A percentile compares a stretch with the other conserved stretches of the same genome.
Conservation (phyloP, 257 asterid species). For the Lantana camara region DNA sequence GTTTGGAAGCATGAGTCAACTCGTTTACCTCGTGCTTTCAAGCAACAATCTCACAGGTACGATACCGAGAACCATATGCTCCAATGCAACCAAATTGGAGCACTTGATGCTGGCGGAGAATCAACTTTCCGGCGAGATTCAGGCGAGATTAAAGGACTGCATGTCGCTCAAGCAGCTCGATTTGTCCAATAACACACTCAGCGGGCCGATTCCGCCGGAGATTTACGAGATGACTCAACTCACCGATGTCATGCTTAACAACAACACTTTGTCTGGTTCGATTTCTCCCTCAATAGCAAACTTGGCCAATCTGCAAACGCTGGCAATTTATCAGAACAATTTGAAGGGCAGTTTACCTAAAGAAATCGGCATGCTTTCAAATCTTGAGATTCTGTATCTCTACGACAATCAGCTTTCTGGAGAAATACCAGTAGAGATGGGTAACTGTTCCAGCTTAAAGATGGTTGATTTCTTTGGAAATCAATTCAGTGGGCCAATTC, state of each 20-base stretch:
- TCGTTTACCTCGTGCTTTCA: conserved; percentile 58
- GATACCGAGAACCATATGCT: conserved; percentile 58
- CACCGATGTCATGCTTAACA: conserved; percentile 80
- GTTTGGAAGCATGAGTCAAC: conserved; percentile 51
- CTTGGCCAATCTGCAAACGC: conserved; percentile 66
- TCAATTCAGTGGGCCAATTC: conserved; percentile 66
- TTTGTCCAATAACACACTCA: conserved; percentile 77
- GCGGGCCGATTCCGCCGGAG: conserved; percentile 68
- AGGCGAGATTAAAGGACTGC: conserved; percentile 56
- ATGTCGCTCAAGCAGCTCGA: conserved; percentile 64
- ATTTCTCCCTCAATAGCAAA: conserved; percentile 61
- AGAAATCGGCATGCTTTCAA: conserved; percentile 76
- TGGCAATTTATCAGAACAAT: conserved; percentile 68
- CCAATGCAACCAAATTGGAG: conserved; percentile 57
- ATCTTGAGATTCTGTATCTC: conserved; percentile 63
- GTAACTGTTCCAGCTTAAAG: conserved; percentile 72
- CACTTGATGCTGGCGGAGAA: conserved; percentile 65
- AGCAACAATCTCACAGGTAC: conserved; percentile 71
- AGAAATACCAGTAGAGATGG: conserved; percentile 76
- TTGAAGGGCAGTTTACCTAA: conserved; percentile 58
- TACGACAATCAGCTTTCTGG: conserved; percentile 82
- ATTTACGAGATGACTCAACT: conserved; percentile 56
- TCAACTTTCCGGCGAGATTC: conserved; percentile 63
- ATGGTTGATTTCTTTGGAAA: conserved; percentile 85
- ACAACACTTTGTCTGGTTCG: conserved; percentile 68